phyloP scores from a whole-genome alignment of 495 filamentous ascomycete species.

The Cryomyces minteri region DNA sequence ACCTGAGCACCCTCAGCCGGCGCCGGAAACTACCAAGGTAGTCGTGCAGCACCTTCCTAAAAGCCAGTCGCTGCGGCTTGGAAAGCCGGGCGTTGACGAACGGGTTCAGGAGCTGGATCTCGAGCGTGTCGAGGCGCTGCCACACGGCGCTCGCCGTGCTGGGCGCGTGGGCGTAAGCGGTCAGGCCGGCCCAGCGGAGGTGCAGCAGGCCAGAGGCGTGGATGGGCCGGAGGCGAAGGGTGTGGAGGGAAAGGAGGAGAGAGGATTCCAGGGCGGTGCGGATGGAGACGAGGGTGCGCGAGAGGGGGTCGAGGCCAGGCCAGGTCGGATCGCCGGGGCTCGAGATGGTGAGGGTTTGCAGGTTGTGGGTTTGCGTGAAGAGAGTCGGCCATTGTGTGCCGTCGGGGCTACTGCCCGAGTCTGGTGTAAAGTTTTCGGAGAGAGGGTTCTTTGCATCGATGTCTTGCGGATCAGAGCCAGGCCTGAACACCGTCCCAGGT shows the following conservation, averaged over 20 bases:
- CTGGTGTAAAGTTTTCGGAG: too few relatives aligned
- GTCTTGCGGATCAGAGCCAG: too few relatives aligned
- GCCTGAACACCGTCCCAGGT: too few relatives aligned
- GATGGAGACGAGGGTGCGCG: conserved; percentile 7
- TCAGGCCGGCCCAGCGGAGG: conserved; percentile 11
- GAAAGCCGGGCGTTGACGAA: background rate
- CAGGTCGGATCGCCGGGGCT: conserved; percentile 6
- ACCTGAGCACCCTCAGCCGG: conserved; percentile 5
- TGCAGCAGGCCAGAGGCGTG: conserved; percentile 11
- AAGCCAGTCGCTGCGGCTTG: conserved; percentile 5
- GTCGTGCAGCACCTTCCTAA: conserved; percentile 12
- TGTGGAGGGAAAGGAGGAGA: conserved; percentile 1
- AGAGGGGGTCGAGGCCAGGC: conserved; percentile 6
- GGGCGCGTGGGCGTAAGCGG: conserved; percentile 2
- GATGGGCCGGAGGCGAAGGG: conserved; percentile 9
- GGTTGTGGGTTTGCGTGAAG: conserved; percentile 2
- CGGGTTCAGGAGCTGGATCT: conserved; percentile 10
- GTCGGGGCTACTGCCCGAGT: too few relatives aligned
- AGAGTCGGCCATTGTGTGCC: background rate
- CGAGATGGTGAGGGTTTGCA: conserved; percentile 6
- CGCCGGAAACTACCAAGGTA: conserved; percentile 9
- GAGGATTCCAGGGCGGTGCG: conserved; percentile 9
- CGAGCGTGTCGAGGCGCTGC: conserved; percentile 7
- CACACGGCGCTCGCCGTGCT: conserved; percentile 4
- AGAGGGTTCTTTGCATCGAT: too few relatives aligned